Evolutionary conservation across 2,329 filamentous ascomycete species (phyloP).

Genomic region (Fonsecaea monophora): DNA sequence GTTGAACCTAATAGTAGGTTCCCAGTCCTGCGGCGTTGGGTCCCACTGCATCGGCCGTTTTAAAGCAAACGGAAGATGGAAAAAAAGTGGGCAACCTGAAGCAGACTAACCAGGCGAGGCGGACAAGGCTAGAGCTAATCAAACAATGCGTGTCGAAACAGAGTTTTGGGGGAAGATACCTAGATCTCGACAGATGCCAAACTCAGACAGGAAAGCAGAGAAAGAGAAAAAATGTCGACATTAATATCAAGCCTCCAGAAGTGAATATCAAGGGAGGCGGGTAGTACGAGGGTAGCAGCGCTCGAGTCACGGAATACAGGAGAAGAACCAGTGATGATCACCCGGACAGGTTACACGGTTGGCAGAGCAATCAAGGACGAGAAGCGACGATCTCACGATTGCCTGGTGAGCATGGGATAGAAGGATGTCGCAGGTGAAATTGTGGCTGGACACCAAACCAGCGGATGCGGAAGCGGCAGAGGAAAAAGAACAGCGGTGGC

Average conservation of each 20-base stretch:
- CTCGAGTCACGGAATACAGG: constrained; percentile 6
- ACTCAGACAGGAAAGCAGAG: constrained; percentile 3
- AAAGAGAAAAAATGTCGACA: constrained; percentile 5
- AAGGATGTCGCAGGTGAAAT: constrained; percentile 23
- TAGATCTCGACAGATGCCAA: constrained; percentile 26
- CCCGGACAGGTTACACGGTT: constrained; percentile 30
- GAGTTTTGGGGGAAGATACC: background rate
- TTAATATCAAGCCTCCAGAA: constrained; percentile 14
- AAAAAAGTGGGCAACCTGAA: constrained; percentile 8
- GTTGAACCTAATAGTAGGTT: constrained; percentile 1
- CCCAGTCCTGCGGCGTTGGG: background rate
- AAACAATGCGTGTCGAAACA: constrained; percentile 30
- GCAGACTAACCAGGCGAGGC: constrained; percentile 8
- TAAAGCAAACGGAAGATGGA: constrained; percentile 16
- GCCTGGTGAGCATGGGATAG: constrained; percentile 9
- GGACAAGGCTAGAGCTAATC: constrained; percentile 28
- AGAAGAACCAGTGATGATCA: constrained; percentile 19
- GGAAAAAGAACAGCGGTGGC: background rate
- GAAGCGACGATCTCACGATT: constrained; percentile 14
- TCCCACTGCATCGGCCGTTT: constrained; percentile 31
- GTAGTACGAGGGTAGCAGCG: constrained; percentile 10
- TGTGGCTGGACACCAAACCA: constrained; percentile 19
- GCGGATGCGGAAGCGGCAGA: constrained; percentile 27
- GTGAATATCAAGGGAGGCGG: background rate
- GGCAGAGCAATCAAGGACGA: constrained; percentile 34